Evolutionary conservation across 2,329 filamentous ascomycete genomes (phyloP).

Genomic region (Aureobasidium sp.): DNA sequence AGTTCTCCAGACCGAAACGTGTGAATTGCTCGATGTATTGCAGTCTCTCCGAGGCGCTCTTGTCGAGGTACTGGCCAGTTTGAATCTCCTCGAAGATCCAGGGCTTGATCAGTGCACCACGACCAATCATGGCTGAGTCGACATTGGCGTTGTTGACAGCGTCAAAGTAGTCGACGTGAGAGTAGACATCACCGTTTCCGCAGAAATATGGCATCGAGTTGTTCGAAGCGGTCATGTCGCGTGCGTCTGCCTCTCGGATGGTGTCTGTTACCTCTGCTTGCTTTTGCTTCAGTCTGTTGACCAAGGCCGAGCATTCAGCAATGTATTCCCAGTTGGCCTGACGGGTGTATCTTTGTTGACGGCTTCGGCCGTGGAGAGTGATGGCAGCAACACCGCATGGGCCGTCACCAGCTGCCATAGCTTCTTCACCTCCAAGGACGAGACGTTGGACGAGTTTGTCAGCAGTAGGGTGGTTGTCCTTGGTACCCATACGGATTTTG

Average conservation of each 20-base stretch:
- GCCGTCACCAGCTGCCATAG: conserved; percentile 56
- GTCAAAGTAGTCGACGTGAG: conserved; percentile 76
- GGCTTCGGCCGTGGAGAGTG: conserved; percentile 84
- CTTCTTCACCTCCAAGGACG: conserved; percentile 68
- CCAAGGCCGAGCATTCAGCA: conserved; percentile 74
- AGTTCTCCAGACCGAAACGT: conserved; percentile 82
- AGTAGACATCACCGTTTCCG: conserved; percentile 95
- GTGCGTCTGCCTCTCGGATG: conserved; percentile 63
- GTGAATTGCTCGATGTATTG: conserved; percentile 81
- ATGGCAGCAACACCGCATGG: conserved; percentile 87
- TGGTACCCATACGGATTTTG: conserved; percentile 89
- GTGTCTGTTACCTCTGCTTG: conserved; percentile 65
- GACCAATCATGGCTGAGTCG: conserved; percentile 94
- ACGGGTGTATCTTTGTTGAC: conserved; percentile 89
- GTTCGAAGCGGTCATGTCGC: conserved; percentile 58
- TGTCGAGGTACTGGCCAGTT: conserved; percentile 87
- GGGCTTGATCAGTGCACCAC: conserved; percentile 91
- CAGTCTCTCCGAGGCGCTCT: conserved; percentile 80
- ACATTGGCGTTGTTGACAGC: conserved; percentile 71
- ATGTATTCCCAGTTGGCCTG: conserved; percentile 96
- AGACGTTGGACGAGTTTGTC: conserved; percentile 75
- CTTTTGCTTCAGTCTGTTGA: conserved; percentile 69
- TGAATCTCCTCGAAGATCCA: conserved; percentile 98
- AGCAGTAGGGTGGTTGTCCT: conserved; percentile 69
- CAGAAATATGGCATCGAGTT: conserved; percentile 77